These are phyloP conservation scores for Dryadomyces sulphureus DNA, from an alignment of 2,329 filamentous ascomycete species.

Conservation along the genomic window DNA sequence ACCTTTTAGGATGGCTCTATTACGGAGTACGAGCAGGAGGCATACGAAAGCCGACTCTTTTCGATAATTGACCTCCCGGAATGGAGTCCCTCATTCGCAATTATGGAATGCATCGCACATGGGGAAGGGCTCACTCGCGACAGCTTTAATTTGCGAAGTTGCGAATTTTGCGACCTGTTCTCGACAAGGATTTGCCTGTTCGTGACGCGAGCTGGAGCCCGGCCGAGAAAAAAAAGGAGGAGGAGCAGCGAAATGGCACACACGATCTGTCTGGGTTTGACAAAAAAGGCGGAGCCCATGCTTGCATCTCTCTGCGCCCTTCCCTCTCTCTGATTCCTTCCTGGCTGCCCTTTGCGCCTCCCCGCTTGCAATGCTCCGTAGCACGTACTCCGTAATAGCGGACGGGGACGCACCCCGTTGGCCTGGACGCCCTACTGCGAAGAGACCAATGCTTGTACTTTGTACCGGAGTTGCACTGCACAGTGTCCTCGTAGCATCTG, in stretches of 20 bases:
- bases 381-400: neutral
- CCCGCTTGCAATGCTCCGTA: neutral
- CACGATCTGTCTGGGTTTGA: too few species aligned
- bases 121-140: neutral
- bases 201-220: neutral
- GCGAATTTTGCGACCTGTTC: neutral
- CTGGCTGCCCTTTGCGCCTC: too few species aligned
- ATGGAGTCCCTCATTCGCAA: neutral
- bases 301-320: too few species aligned
- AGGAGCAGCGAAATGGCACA: too few species aligned
- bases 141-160: neutral
- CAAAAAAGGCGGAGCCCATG: too few species aligned
- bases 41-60: too few species aligned
- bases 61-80: too few species aligned
- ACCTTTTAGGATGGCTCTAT: neutral
- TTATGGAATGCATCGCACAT: conserved; percentile 1
- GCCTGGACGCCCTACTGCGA: too few species aligned
- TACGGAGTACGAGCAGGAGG: neutral
- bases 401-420: too few species aligned
- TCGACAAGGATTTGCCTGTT: neutral
- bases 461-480: too few species aligned
- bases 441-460: too few species aligned
- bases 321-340: too few species aligned
- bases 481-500: neutral
- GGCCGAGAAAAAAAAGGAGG: neutral